phyloP scores from a whole-genome alignment of 495 filamentous ascomycete genomes.

The Penicillium mononematosum region DNA sequence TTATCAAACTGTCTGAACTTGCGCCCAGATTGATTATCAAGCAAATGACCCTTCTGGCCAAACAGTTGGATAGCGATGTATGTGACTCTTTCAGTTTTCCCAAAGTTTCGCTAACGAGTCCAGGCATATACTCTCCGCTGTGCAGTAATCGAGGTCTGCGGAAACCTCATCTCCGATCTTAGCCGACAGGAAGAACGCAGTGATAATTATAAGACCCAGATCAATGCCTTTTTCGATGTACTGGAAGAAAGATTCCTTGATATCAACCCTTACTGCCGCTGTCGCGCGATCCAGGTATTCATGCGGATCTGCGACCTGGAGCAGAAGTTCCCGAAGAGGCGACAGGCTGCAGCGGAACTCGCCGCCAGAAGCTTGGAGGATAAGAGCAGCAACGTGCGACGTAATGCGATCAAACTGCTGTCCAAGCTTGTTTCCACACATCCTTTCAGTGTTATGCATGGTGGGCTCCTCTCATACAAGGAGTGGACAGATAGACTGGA shows the following conservation, averaged over 20 bases:
- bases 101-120: neutral
- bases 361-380: constrained; percentile 88
- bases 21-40: constrained; percentile 91
- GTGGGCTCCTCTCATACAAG: constrained; percentile 75
- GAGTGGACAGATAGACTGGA: constrained; percentile 83
- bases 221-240: constrained; percentile 95
- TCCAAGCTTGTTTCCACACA: constrained; percentile 86
- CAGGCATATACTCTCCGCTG: constrained; percentile 91
- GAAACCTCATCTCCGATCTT: constrained; percentile 89
- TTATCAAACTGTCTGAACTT: constrained; percentile 93
- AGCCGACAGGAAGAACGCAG: constrained; percentile 86
- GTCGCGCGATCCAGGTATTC: constrained; percentile 88
- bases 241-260: constrained; percentile 95
- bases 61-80: constrained; percentile 92
- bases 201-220: constrained; percentile 88
- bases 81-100: neutral
- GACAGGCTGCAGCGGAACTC: constrained; percentile 81
- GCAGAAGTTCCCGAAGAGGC: constrained; percentile 88
- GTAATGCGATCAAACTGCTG: constrained; percentile 91
- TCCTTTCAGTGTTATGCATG: constrained; percentile 89
- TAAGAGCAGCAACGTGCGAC: constrained; percentile 95
- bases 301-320: constrained; percentile 88
- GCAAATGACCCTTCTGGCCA: constrained; percentile 90
- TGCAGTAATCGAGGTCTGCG: constrained; percentile 95
- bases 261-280: constrained; percentile 94